Conservation (phyloP, 2,329 filamentous ascomycete genomes). For the Elsinoe perseae region DNA sequence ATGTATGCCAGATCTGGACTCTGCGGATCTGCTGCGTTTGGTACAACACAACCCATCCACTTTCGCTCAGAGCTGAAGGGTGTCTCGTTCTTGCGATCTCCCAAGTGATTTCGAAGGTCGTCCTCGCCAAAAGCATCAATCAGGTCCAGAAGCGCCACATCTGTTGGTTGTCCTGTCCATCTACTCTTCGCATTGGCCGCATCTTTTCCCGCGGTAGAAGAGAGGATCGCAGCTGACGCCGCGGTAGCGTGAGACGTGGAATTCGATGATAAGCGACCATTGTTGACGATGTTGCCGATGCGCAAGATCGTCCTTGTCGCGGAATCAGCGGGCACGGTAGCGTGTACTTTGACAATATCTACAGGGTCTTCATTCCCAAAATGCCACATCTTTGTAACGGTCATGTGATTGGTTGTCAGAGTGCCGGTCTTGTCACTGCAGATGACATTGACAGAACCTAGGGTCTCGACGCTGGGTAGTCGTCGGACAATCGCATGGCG, state of each 20-base stretch:
- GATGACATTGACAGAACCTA: conserved; percentile 98
- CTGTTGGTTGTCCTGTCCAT: conserved; percentile 95
- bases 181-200: conserved; percentile 64
- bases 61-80: conserved; percentile 97
- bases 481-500: conserved; percentile 90
- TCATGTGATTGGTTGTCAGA: conserved; percentile 97
- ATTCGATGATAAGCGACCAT: conserved; percentile 69
- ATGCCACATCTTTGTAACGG: conserved; percentile 92
- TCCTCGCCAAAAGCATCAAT: conserved; percentile 86
- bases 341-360: conserved; percentile 49
- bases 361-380: conserved; percentile 59
- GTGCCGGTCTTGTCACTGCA: conserved; percentile 99
- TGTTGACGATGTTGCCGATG: conserved; percentile 95
- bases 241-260: conserved; percentile 56
- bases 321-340: conserved; percentile 54
- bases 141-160: conserved; percentile 92
- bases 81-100: conserved; percentile 73
- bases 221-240: conserved; percentile 70
- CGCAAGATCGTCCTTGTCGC: conserved; percentile 75
- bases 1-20: conserved; percentile 83
- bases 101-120: conserved; percentile 79
- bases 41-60: conserved; percentile 95
- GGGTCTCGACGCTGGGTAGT: conserved; percentile 92
- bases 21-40: conserved; percentile 45
- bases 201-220: conserved; percentile 63